These are phyloP conservation scores for Phytophthora meadii DNA, from an alignment of 352 stramenopile genomes.

Conservation along the genomic window DNA sequence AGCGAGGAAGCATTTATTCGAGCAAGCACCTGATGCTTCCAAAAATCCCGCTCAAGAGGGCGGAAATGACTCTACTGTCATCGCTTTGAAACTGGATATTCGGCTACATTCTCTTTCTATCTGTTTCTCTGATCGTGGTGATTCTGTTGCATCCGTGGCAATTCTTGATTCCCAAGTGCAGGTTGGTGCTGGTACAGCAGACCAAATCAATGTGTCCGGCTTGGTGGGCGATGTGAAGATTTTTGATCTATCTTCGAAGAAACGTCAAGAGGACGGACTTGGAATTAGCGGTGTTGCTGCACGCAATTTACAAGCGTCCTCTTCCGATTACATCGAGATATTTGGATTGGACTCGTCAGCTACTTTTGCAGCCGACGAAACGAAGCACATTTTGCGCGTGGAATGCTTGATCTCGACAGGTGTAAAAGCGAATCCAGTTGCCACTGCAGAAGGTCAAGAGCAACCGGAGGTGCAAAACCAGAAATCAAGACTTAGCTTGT, in stretches of 20 bases:
- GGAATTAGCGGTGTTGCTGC: conserved; percentile 22
- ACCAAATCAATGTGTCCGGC: conserved; percentile 48
- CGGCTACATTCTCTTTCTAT: conserved; percentile 81
- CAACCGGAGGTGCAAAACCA: conserved; percentile 1
- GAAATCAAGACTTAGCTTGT: conserved; percentile 52
- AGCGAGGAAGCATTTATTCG: conserved; percentile 69
- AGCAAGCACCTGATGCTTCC: conserved; percentile 24
- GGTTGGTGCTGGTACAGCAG: conserved; percentile 36
- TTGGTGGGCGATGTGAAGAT: conserved; percentile 72
- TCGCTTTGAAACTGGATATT: conserved; percentile 51
- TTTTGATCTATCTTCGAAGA: conserved; percentile 69
- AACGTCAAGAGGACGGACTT: conserved; percentile 32
- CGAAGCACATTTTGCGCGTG: conserved; percentile 49
- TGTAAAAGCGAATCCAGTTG: conserved; percentile 2
- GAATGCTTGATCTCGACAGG: conserved; percentile 50
- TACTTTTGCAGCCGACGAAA: conserved; percentile 21
- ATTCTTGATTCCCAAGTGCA: conserved; percentile 62
- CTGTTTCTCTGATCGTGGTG: conserved; percentile 77
- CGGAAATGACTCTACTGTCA: conserved; percentile 8
- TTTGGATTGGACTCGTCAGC: conserved; percentile 54
- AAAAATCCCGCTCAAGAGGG: conserved; percentile 3
- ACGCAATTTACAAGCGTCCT: conserved; percentile 15
- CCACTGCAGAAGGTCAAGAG: conserved; percentile 3
- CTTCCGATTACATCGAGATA: conserved; percentile 56
- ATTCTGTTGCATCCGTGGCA: conserved; percentile 70